phyloP scores from a whole-genome alignment of 257 asterid species.

The Datura wrightii region DNA sequence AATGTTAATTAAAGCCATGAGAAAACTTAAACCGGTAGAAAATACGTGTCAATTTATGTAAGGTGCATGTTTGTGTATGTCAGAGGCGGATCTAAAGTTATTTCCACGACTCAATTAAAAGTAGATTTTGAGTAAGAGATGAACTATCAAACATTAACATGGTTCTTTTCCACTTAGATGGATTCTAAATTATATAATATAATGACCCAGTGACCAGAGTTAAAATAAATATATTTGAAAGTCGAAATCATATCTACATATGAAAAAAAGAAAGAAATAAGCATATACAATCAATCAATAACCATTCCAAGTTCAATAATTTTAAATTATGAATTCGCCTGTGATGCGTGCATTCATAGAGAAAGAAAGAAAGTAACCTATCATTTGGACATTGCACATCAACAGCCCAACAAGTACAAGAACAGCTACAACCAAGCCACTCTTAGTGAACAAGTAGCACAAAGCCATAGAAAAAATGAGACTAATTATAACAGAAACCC shows the following conservation, averaged over 20 bases:
- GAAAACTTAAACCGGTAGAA: background rate
- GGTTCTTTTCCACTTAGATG: no score
- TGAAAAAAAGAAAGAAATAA: background rate
- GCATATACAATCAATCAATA: background rate
- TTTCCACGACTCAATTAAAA: no score
- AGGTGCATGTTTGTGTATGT: background rate
- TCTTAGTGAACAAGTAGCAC: background rate
- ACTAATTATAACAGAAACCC: background rate
- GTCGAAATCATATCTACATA: background rate
- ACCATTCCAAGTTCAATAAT: background rate
- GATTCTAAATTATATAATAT: background rate
- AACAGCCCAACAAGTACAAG: background rate
- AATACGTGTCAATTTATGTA: background rate
- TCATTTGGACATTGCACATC: background rate
- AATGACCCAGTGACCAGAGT: background rate
- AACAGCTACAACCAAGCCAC: background rate
- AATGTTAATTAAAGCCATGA: background rate
- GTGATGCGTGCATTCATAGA: background rate
- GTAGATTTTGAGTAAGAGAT: background rate
- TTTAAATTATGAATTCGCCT: background rate
- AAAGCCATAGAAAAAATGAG: background rate
- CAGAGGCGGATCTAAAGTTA: background rate
- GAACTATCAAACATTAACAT: no score
- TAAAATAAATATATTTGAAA: background rate
- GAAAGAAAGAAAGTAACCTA: background rate